Base-by-base conservation (phyloP, 2,329 filamentous ascomycete species). In the Penicillium aurantiogriseum region DNA sequence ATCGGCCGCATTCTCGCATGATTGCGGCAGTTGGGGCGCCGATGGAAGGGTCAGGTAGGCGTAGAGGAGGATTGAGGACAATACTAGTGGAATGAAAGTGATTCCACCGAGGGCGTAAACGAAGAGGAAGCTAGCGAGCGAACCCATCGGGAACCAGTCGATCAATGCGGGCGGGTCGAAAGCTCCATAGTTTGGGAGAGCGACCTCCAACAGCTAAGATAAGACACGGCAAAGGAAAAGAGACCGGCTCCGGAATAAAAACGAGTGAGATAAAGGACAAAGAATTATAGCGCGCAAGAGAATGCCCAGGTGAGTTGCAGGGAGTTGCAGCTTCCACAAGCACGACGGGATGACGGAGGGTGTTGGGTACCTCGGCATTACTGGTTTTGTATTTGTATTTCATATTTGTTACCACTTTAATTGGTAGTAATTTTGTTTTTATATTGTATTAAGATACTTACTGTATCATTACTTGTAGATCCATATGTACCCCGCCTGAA, bases 31-130 rank as follows among this genome's bases (percentile, higher is more conserved):
- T 67, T 45, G 59, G 38, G 66, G 63, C 42, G 62, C 62, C 36
- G 62, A 58, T 23, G 89, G 89, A 52, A 91, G 82, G 13, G 86
- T 85, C 57, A 88, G 77, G 78, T 92, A 87, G 63, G 85, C 85
- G 73, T 92, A 85, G 35, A 85, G 71, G 52, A 92, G 70, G 55
- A 90, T 67, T 47, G 83, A 74, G 45, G 77, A 71, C 51, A 92
- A 61, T 58, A 92, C 67, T 4, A 96, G 79, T 31, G 92, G 92
- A 57, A 96, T 72, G 72, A 97, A 93, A 57, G 92, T 96, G 70
- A 97, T 74, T 68, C 92, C 93, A 75, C 92, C 92, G 58, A 96
- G 77, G 64, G 96, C 73, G 80, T 96, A 97, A 73, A 89, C 83
- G 70, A 89, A 74, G 63, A 95, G 79, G 70, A 93, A 86, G 66